Base-by-base conservation (phyloP, 176 grass and related monocot species). In the Oryza punctata region DNA sequence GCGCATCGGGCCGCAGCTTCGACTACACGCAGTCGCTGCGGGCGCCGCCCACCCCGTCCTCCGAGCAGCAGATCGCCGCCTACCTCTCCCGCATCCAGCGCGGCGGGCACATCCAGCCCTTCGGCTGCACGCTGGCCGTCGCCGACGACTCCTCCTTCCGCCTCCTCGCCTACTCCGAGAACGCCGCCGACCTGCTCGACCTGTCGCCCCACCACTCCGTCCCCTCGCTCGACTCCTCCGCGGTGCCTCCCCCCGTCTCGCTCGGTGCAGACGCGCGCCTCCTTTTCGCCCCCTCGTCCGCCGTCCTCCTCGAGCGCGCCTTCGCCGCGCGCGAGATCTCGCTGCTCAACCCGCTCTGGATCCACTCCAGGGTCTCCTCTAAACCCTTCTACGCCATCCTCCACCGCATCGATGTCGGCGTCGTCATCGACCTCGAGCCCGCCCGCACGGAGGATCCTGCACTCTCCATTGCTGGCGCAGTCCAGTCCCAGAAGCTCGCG, bases 11-110 rank as follows among this genome's bases (percentile, higher is more conserved):
- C 12, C 72, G 77, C 60, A 96, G 91, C 81, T 99, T 99, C 82
- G 89, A 99, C 83, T 99, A 99, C 85, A 96, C 96, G 19, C 91
- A 96, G 83, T 94, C 96, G 71, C 70, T 96, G 75, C 89, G 81
- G n/a, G 82, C 83, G 19, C 78, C 93, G 47, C 76, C 91, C 75
- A 91, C 87, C 29, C 85, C 87, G 19, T 87, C 82, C 46, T 81
- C 91, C 23, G 93, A 96, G 87, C 91, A 96, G 83, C 96, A 96
- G 93, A 99, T 99, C 87, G 90, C 93, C 10, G 93, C 91, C 3
- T 99, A 99, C 82, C 88, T 99, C 63, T 99, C 96, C 19, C 92
- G 80, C 90, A 99, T 99, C 84, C 93, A 96, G 87, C 93, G 93
- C 9, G 96, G 96, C 40, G 93, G 93, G 70, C 87, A 92, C 85